Base-by-base conservation (phyloP, 2,329 filamentous ascomycete genomes). In the Lecanicillium sp. region DNA sequence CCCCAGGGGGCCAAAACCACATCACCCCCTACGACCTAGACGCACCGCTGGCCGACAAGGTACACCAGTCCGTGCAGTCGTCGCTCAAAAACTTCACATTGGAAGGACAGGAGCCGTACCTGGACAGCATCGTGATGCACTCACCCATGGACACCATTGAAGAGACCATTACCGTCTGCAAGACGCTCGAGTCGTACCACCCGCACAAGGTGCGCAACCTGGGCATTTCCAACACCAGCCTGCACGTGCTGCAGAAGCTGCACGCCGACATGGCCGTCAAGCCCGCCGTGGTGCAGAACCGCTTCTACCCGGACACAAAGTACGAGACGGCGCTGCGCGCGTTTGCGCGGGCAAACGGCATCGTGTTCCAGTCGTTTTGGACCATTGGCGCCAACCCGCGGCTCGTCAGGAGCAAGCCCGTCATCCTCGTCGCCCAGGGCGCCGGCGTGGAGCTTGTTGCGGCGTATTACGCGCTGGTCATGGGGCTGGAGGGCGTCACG, bases 51-150 rank as follows among this genome's bases (percentile, higher is more conserved):
- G 65, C 66, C 12, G 69, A 80, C 14, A 81, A 89, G 58, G 73
- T 89, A 14, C 70, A 72, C 47, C 64, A 74, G 29, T 88, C 84
- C 0, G 65, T 92, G 29, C 65, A 69, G 31, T 79, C 74, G 1
- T 90, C 84, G 0, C 66, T 90, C 7, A 46, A 56, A 4, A 81
- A 84, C 54, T 74, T 89, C 40, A 62, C 65, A n/a, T 57, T 66
- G 4, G 49, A 59, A 10, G 57, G 48, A 17, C 41, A 52, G 13
- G 52, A 55, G 30, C 47, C 61, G 3, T 76, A 75, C 72, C 57
- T 94, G 68, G 49, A 94, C 78, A 47, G 87, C 74, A 46, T 92
- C 65, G 46, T 96, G 77, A 64, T 92, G 68, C 66, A 92, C 76
- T 52, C 83, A 67, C 52, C 72, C 18, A 58, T 71, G 36, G 49